These are phyloP conservation scores for Leccinum aurantiacum DNA, from an alignment of 768 basidiomycete genomes.

Conservation along the genomic window DNA sequence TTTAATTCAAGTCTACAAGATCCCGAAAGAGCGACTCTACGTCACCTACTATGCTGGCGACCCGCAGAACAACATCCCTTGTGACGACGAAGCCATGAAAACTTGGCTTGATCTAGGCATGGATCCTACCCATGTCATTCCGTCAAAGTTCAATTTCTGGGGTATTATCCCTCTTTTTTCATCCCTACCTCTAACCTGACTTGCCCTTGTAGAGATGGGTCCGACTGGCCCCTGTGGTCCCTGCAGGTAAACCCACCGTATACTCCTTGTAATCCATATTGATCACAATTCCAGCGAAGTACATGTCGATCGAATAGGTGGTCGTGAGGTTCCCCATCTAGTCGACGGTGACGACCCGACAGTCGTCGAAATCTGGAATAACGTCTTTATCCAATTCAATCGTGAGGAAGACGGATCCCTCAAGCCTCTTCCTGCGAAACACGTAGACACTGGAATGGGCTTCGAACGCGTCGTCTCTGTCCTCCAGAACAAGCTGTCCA, in stretches of 20 bases:
- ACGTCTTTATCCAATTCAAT: constrained; percentile 99
- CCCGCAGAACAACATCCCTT: constrained; percentile 73
- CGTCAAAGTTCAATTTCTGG: constrained; percentile 99
- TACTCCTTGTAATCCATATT: not conserved
- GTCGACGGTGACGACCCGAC: constrained; percentile 97
- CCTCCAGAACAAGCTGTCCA: constrained; percentile 87
- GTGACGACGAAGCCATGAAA: constrained; percentile 86
- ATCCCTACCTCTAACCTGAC: constrained; percentile 3
- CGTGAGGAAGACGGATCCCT: constrained; percentile 88
- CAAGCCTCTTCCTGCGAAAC: constrained; percentile 80
- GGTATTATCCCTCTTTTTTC: constrained; percentile 50
- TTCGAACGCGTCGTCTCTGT: constrained; percentile 97
- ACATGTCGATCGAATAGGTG: constrained; percentile 96
- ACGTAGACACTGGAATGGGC: constrained; percentile 99
- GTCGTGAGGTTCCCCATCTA: constrained; percentile 87
- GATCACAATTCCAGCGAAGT: constrained; percentile 64
- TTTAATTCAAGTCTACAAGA: constrained; percentile 82
- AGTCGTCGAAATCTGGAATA: constrained; percentile 99
- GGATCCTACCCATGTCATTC: constrained; percentile 84
- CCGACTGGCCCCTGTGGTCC: constrained; percentile 97
- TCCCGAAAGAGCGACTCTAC: constrained; percentile 89
- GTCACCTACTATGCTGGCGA: constrained; percentile 99
- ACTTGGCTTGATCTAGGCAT: constrained; percentile 90
- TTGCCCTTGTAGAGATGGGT: constrained; percentile 81
- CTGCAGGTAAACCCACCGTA: constrained; percentile 59